Conservation (phyloP, 148 eudicot species). For the Fagopyrum homotropicum region DNA sequence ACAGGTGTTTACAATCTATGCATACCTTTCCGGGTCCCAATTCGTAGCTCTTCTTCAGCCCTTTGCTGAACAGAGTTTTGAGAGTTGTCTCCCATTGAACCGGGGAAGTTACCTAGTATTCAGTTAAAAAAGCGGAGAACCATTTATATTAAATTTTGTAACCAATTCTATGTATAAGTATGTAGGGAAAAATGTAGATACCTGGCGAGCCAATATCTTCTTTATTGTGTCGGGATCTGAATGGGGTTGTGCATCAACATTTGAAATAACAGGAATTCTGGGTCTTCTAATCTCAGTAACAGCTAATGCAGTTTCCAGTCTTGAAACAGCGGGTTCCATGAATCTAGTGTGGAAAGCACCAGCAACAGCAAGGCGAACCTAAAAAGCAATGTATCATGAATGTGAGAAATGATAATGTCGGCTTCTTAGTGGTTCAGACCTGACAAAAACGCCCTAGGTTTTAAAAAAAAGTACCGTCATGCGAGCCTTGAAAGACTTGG, state of each 20-base stretch:
- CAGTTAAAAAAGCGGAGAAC: neutral
- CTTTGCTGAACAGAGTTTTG: constrained; percentile 60
- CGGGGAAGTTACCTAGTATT: constrained; percentile 75
- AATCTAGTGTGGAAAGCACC: constrained; percentile 86
- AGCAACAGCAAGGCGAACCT: constrained; percentile 88
- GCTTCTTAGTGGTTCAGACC: neutral
- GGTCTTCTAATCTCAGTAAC: constrained; percentile 64
- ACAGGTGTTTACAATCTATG: neutral
- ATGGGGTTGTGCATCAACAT: constrained; percentile 92
- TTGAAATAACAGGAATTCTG: constrained; percentile 88
- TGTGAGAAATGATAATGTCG: neutral
- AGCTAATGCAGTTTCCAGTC: constrained; percentile 81
- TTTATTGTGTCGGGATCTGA: constrained; percentile 77
- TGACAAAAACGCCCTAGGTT: neutral
- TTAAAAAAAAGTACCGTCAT: constrained; percentile 62
- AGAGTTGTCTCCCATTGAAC: constrained; percentile 95
- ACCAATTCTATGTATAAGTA: neutral
- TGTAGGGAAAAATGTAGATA: constrained; percentile 11
- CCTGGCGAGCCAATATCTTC: constrained; percentile 89
- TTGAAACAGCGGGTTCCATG: constrained; percentile 90
- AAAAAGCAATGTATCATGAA: neutral
- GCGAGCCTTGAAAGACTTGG: constrained; percentile 94
- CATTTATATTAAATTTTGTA: too few relatives aligned
- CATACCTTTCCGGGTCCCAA: constrained; percentile 92
- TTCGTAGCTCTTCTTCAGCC: constrained; percentile 79